Conservation (phyloP, 2,329 filamentous ascomycete species). For the Didymella segeticola region DNA sequence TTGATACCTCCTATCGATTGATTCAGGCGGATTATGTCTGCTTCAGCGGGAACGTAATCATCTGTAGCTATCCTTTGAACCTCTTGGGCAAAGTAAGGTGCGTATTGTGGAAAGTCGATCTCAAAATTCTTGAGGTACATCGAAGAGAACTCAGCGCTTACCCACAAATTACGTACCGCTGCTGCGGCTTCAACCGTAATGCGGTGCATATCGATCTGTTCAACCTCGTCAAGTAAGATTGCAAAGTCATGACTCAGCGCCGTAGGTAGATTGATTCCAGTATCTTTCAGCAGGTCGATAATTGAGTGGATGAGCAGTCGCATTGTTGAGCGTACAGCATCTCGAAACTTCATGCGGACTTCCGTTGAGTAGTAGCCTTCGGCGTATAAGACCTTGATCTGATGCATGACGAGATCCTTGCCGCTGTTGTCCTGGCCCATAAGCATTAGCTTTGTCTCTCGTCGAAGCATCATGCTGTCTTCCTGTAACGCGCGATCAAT, state of each 20-base stretch:
- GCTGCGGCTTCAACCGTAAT: slow-evolving; percentile 37
- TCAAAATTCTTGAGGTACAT: slow-evolving; percentile 45
- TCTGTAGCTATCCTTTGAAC: slow-evolving; percentile 32
- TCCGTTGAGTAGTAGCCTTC: slow-evolving; percentile 42
- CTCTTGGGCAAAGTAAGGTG: slow-evolving; percentile 43
- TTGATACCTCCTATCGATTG: slow-evolving; percentile 39
- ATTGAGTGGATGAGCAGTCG: slow-evolving; percentile 44
- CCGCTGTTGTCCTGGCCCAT: slow-evolving; percentile 39
- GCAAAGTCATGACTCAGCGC: slow-evolving; percentile 41
- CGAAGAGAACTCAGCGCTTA: slow-evolving; percentile 39
- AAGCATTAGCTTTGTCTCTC: slow-evolving; percentile 45
- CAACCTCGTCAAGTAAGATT: slow-evolving; percentile 43
- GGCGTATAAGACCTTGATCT: slow-evolving; percentile 46
- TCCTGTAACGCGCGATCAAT: slow-evolving; percentile 45
- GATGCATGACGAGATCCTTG: slow-evolving; percentile 47
- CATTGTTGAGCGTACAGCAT: slow-evolving; percentile 39
- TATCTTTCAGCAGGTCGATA: slow-evolving; percentile 45
- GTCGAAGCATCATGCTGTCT: slow-evolving; percentile 40
- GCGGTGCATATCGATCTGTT: slow-evolving; percentile 34
- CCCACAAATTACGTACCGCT: slow-evolving; percentile 39
- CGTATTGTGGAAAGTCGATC: slow-evolving; percentile 46
- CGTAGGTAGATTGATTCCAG: slow-evolving; percentile 37
- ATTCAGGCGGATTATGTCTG: slow-evolving; percentile 45
- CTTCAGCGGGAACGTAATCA: slow-evolving; percentile 43
- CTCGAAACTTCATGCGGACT: slow-evolving; percentile 37